A percentile compares a stretch with the other conserved stretches of the same genome.
phyloP scores from a whole-genome alignment of 1,284 basidiomycete genomes.

The Phylloboletellus chloephorus region DNA sequence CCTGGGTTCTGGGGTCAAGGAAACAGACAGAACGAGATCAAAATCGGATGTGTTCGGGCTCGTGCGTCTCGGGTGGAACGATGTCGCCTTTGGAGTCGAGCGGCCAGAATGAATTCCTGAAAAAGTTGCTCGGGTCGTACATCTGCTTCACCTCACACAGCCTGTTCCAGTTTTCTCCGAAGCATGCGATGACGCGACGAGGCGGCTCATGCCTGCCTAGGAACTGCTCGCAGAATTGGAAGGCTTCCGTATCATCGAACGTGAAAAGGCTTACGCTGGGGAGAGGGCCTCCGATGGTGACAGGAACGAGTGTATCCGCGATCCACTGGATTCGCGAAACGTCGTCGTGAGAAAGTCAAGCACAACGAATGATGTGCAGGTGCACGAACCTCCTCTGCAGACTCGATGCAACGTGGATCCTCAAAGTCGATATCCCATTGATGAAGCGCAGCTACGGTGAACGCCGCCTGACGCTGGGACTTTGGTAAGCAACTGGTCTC shows the following conservation, averaged over 20 bases:
- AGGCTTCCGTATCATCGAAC: constrained; percentile 14
- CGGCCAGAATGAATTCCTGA: constrained; percentile 76
- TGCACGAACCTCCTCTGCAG: constrained; percentile 66
- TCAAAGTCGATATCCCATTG: constrained; percentile 84
- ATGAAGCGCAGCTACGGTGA: constrained; percentile 85
- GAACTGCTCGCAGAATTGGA: constrained; percentile 50
- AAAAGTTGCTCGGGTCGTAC: constrained; percentile 72
- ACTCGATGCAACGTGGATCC: constrained; percentile 72
- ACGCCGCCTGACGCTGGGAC: constrained; percentile 64
- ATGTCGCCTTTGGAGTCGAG: constrained; percentile 47
- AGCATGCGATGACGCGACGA: constrained; percentile 60
- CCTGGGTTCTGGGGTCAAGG: no score
- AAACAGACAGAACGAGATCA: constrained; percentile 10
- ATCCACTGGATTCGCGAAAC: constrained; percentile 59
- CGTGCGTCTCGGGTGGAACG: constrained; percentile 48
- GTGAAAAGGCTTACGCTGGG: constrained; percentile 62
- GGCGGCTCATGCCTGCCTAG: constrained; percentile 65
- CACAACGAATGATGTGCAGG: not conserved
- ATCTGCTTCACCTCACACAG: constrained; percentile 62
- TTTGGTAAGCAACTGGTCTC: constrained; percentile 72
- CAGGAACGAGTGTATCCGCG: constrained; percentile 57
- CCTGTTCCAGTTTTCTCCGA: constrained; percentile 66
- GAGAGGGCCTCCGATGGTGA: constrained; percentile 71
- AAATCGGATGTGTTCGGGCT: constrained; percentile 46
- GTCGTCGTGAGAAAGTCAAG: constrained; percentile 3